A percentile compares a stretch with the other conserved stretches of the same genome.
phyloP scores from a whole-genome alignment of 129 eudicot genomes.

The Ambrosia artemisiifolia region DNA sequence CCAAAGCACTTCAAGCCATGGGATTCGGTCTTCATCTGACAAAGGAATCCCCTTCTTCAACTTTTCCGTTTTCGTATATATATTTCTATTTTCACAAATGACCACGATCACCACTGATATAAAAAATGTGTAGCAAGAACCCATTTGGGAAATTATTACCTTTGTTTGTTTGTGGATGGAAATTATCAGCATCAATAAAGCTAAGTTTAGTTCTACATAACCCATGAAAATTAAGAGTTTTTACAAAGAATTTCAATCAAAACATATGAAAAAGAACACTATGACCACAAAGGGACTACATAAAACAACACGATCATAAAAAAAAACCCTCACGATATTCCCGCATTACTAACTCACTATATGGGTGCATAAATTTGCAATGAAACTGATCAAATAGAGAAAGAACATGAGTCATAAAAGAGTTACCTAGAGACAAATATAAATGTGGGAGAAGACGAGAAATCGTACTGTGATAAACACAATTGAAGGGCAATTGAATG shows the following conservation, averaged over 20 bases:
- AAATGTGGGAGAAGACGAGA: too few species aligned
- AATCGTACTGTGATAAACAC: too few species aligned
- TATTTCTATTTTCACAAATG: slow-evolving; percentile 19
- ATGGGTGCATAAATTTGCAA: too few species aligned
- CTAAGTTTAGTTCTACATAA: slow-evolving; percentile 46
- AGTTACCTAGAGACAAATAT: too few species aligned
- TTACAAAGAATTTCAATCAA: neutral
- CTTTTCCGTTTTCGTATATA: slow-evolving; percentile 48
- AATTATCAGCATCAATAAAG: slow-evolving; percentile 91
- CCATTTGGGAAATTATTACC: slow-evolving; percentile 32
- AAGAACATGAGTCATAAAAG: too few species aligned
- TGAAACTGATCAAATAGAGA: too few species aligned
- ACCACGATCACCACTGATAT: neutral
- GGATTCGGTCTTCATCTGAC: slow-evolving; percentile 70
- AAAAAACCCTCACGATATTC: too few species aligned
- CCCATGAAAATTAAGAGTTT: neutral
- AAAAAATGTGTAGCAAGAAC: neutral
- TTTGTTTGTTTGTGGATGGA: slow-evolving; percentile 84
- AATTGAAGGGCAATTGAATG: too few species aligned
- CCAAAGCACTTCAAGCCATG: slow-evolving; percentile 77
- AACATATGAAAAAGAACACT: neutral
- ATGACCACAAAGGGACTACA: too few species aligned
- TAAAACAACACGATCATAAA: too few species aligned
- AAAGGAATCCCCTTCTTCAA: slow-evolving; percentile 84
- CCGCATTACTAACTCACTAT: too few species aligned